Conservation (phyloP, 2,329 filamentous ascomycete species). For the Thielaviopsis euricoi region DNA sequence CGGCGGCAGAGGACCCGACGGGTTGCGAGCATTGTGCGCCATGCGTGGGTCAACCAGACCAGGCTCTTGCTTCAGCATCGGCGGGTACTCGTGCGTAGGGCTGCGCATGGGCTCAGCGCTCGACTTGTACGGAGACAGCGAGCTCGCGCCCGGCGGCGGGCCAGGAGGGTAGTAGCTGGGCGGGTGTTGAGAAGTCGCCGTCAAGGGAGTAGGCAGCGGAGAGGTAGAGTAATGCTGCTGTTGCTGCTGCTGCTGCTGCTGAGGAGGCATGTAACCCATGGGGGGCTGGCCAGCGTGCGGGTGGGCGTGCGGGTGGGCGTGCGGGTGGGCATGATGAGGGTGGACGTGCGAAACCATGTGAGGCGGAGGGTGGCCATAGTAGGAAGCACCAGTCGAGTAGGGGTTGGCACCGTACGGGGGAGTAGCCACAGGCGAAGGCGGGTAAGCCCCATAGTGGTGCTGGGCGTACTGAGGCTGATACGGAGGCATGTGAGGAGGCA, state of each 20-base stretch:
- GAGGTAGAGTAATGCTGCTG: constrained; percentile 18
- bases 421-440: constrained; percentile 33
- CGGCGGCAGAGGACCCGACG: constrained; percentile 28
- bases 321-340: constrained; percentile 2
- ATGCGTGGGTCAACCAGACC: constrained; percentile 24
- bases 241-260: constrained; percentile 11
- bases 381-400: constrained; percentile 24
- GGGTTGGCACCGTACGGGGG: constrained; percentile 29
- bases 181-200: constrained; percentile 14
- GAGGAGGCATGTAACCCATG: constrained; percentile 18
- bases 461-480: constrained; percentile 24
- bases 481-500: constrained; percentile 16
- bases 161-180: constrained; percentile 10
- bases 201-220: constrained; percentile 16
- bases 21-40: constrained; percentile 21
- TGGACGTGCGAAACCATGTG: constrained; percentile 17
- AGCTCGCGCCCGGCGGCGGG: constrained; percentile 5
- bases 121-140: constrained; percentile 10
- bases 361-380: constrained; percentile 16
- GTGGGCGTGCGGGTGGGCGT: constrained; percentile 11
- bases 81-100: constrained; percentile 21
- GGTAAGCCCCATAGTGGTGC: constrained; percentile 17
- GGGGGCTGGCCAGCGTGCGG: constrained; percentile 18
- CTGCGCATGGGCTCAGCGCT: constrained; percentile 7
- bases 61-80: constrained; percentile 26